Conservation (phyloP, 2,329 filamentous ascomycete species). For the Ceratocystis lukuohia region DNA sequence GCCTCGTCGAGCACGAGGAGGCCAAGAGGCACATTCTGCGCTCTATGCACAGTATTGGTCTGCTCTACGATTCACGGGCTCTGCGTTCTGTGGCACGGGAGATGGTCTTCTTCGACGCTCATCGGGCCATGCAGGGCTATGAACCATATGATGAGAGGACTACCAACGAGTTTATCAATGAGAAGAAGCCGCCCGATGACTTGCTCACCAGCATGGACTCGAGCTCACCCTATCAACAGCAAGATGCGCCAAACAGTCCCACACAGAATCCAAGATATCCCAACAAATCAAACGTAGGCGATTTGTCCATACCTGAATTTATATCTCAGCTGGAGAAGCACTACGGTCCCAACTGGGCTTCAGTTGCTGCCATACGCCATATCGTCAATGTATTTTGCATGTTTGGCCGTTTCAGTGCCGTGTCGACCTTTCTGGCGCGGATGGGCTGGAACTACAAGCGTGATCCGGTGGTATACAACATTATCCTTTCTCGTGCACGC, state of each 20-base stretch:
- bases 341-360: constrained; percentile 37
- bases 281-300: neutral
- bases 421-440: neutral
- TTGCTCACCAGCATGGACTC: neutral
- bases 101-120: constrained; percentile 33
- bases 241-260: neutral
- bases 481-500: constrained; percentile 15
- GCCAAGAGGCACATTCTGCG: constrained; percentile 34
- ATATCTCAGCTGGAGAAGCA: constrained; percentile 30
- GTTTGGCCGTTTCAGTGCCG: constrained; percentile 25
- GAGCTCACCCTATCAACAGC: neutral
- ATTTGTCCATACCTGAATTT: constrained; percentile 24
- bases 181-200: constrained; percentile 1
- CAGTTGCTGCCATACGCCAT: constrained; percentile 26
- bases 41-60: constrained; percentile 34
- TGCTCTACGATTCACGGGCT: constrained; percentile 30
- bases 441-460: neutral
- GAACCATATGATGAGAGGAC: neutral
- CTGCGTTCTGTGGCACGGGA: constrained; percentile 30
- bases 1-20: constrained; percentile 47
- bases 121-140: constrained; percentile 29
- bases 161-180: neutral
- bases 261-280: neutral
- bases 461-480: constrained; percentile 14
- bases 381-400: constrained; percentile 33